Base-by-base conservation (phyloP, 1,284 basidiomycete genomes). In the Irpex rosettiformis region DNA sequence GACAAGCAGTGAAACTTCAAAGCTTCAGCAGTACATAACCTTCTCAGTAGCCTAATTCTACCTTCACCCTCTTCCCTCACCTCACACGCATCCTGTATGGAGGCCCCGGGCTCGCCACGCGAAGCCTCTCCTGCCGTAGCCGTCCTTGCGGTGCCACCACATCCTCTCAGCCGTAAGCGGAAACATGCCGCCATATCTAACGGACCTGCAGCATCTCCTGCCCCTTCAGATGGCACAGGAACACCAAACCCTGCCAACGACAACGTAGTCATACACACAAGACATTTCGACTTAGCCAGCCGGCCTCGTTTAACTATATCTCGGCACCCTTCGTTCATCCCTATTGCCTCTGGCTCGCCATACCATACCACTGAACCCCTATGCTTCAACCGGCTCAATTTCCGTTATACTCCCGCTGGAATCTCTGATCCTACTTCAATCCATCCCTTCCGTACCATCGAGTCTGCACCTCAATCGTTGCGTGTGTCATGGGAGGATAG, bases 401-500 rank as follows among this genome's bases (percentile, higher is more conserved):
- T 86, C 67, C 86, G 93, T 48, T 94, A 94, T 67, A 79, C 85
- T 7, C 89, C 91, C 27, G 93, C 92, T 0, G 92, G 92, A 13
- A 82, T 92, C 56, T 78, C 86, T 4, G 79, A 82, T 0, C 80
- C 79, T 2, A 88, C 86, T 6, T 79, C 79, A 54, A 73, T 76
- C 7, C 71, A 84, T 3, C 81, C 87, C 7, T 91, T 87, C 68
- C 82, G 88, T n/a, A 89, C 88, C 2, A 92, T 91, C 66, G 90
- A 93, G 72, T 86, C 83, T 66, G 79, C 80, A 16, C 92, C 92
- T 0, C 78, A 81, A 1, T 73, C 73, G 1, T 86, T 80, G 66
- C 80, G 91, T 56, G 83, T 92, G 58, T 88, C 88, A 67, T 94
- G 93, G 92, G 92, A 94, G 69, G 94, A 96, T 72, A 85, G 94